Evolutionary conservation across 306 rosid genomes (phyloP), one percentile per base, ranked within the genome.

Genomic region (Sicyos edulis): DNA sequence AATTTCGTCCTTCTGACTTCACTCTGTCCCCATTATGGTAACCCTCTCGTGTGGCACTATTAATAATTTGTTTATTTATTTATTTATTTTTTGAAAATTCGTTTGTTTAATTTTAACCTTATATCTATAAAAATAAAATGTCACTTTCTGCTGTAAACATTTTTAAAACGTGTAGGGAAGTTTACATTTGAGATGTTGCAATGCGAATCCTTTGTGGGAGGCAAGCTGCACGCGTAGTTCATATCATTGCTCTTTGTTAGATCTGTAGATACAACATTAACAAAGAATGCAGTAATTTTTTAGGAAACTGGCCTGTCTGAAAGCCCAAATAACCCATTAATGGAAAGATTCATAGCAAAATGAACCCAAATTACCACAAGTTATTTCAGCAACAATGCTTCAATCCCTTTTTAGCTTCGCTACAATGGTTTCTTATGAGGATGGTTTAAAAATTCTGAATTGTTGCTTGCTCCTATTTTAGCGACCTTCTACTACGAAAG

Each of bases 401-500:
- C 56, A 47, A 11, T 67, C 42, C 1, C 32, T 47, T 14, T 65
- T 49, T 67, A 67, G 56, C 72, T 11, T 21, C 0, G 20, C 72
- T 13, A 20, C 42, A 21, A 7, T 21, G 72, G 40, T 67, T 44
- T 45, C 40, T 29, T 14, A 24, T 10, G 53, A 26, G 53, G 73
- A 16, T 58, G 72, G 32, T 49, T 70, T 70, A 55, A 61, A 73
- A 79, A 45, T 70, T 29, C 11, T 82, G 44, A 19, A 57, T 77
- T 24, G 75, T 56, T 74, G 72, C 77, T 64, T 77, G 17, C 45
- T 78, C 74, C 75, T 64, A 47, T 81, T 68, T 42, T 74, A 93
- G 98, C 72, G 87, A 53, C 77, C 90, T 74, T 77, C 84, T 76
- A 77, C 85, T 58, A 83, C 81, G 15, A 87, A 83, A 82, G 79